Evolutionary conservation across 805 yeast genomes (phyloP).

Genomic region (Candida awuae): DNA sequence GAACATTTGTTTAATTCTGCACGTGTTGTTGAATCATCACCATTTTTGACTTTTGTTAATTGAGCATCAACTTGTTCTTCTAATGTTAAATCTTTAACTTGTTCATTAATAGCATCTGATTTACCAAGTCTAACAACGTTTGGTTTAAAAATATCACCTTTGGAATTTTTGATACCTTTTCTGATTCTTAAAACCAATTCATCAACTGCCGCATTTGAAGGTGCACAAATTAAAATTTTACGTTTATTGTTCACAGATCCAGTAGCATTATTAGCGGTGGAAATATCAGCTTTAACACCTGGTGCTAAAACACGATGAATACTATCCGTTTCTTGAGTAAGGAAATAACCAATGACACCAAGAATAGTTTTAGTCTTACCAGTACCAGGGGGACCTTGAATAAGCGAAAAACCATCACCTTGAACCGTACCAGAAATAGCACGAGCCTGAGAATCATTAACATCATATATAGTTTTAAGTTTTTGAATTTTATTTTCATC

Average conservation of each 20-base stretch:
- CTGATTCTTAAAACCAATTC: slow-evolving; percentile 80
- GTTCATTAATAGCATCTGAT: slow-evolving; percentile 75
- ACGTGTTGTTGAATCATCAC: slow-evolving; percentile 41
- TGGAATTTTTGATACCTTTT: slow-evolving; percentile 53
- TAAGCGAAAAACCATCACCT: slow-evolving; percentile 72
- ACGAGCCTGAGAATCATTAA: slow-evolving; percentile 83
- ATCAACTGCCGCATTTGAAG: slow-evolving; percentile 98
- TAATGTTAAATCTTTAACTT: slow-evolving; percentile 74
- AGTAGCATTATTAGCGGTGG: slow-evolving; percentile 1
- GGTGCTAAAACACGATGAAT: slow-evolving; percentile 11
- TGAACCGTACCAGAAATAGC: slow-evolving; percentile 73
- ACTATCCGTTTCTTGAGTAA: slow-evolving; percentile 30
- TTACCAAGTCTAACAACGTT: slow-evolving; percentile 81
- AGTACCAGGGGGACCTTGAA: slow-evolving; percentile 99
- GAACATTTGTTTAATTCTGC: slow-evolving; percentile 45
- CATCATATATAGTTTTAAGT: slow-evolving; percentile 44
- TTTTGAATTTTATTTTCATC: slow-evolving; percentile 32
- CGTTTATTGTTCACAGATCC: slow-evolving; percentile 24
- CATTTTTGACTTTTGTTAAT: slow-evolving; percentile 27
- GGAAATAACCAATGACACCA: slow-evolving; percentile 77
- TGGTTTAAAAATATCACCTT: slow-evolving; percentile 50
- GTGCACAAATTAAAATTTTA: slow-evolving; percentile 87
- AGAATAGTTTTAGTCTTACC: slow-evolving; percentile 97
- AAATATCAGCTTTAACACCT: slow-evolving; percentile 5
- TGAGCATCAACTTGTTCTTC: slow-evolving; percentile 76